Evolutionary conservation across 2,329 filamentous ascomycete genomes (phyloP).

Genomic region (Diaporthe ampelina): DNA sequence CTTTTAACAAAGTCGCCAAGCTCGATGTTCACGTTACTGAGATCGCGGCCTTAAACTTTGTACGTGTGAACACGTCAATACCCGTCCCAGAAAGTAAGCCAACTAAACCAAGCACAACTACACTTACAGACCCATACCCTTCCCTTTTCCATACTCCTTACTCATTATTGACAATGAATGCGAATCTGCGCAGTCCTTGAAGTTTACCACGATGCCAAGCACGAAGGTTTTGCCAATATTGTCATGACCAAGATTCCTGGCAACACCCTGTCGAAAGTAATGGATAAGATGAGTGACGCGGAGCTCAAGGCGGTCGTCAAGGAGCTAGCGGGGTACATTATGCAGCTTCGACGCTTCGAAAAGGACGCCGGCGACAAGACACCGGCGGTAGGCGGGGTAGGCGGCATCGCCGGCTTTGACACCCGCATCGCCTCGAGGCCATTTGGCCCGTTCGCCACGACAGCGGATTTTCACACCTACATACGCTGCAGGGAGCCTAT

Average conservation of each 20-base stretch:
- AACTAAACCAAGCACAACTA: neutral
- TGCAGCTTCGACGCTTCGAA: constrained; percentile 25
- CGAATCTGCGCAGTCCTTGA: constrained; percentile 23
- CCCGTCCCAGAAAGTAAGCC: constrained; percentile 48
- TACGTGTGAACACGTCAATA: constrained; percentile 51
- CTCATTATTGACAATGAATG: neutral
- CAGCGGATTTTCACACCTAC: neutral
- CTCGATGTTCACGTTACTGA: constrained; percentile 43
- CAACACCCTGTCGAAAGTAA: neutral
- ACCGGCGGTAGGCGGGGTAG: constrained; percentile 21
- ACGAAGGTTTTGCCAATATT: constrained; percentile 21
- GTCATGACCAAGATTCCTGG: constrained; percentile 33
- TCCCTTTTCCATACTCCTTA: neutral
- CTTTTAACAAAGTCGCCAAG: constrained; percentile 35
- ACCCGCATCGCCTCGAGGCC: neutral
- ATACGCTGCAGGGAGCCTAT: constrained; percentile 22
- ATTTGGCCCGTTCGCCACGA: neutral
- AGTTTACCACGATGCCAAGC: constrained; percentile 9
- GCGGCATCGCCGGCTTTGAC: neutral
- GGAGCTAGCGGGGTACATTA: constrained; percentile 22
- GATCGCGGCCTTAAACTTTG: constrained; percentile 53
- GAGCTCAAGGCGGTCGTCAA: constrained; percentile 3
- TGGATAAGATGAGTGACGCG: neutral
- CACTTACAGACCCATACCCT: neutral
- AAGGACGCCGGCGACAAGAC: neutral